Evolutionary conservation across 352 stramenopile genomes (phyloP).

Genomic region (Pythium scleroteichum): DNA sequence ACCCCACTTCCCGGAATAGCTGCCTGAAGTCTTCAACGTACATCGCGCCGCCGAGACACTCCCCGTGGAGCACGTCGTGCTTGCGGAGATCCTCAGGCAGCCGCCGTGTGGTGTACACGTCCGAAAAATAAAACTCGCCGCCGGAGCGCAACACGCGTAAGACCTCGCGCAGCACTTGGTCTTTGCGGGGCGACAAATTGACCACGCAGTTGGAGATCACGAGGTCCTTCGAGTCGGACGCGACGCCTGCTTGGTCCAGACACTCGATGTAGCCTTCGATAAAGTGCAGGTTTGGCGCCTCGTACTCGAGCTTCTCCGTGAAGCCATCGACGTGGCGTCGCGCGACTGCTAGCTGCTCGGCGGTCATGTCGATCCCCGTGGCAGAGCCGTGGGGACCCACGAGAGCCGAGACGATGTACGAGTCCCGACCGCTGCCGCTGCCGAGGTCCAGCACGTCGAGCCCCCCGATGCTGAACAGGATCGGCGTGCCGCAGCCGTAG

Average conservation of each 20-base stretch:
- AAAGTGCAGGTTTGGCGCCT: conserved; percentile 84
- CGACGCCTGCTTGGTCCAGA: conserved; percentile 74
- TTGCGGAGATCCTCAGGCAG: conserved; percentile 66
- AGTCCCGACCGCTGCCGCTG: conserved; percentile 86
- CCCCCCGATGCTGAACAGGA: conserved; percentile 56
- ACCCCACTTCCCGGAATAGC: conserved; percentile 77
- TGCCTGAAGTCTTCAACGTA: conserved; percentile 93
- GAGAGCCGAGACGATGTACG: conserved; percentile 80
- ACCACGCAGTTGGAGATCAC: conserved; percentile 94
- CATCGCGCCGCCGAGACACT: conserved; percentile 89
- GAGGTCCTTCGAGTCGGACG: conserved; percentile 80
- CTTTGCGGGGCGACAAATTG: conserved; percentile 91
- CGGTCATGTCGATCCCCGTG: conserved; percentile 91
- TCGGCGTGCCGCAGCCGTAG: conserved; percentile 77
- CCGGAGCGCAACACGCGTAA: conserved; percentile 80
- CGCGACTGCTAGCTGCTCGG: conserved; percentile 82
- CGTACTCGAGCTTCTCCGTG: conserved; percentile 75
- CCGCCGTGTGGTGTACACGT: conserved; percentile 86
- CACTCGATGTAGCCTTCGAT: conserved; percentile 87
- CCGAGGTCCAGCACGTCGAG: conserved; percentile 82
- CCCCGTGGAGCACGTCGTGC: conserved; percentile 86
- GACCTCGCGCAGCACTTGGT: conserved; percentile 83
- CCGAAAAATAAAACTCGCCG: conserved; percentile 92
- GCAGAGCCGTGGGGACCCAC: conserved; percentile 80
- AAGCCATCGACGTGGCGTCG: conserved; percentile 66